phyloP scores from a whole-genome alignment of 2,329 filamentous ascomycete genomes.

The Colletotrichum sp. region DNA sequence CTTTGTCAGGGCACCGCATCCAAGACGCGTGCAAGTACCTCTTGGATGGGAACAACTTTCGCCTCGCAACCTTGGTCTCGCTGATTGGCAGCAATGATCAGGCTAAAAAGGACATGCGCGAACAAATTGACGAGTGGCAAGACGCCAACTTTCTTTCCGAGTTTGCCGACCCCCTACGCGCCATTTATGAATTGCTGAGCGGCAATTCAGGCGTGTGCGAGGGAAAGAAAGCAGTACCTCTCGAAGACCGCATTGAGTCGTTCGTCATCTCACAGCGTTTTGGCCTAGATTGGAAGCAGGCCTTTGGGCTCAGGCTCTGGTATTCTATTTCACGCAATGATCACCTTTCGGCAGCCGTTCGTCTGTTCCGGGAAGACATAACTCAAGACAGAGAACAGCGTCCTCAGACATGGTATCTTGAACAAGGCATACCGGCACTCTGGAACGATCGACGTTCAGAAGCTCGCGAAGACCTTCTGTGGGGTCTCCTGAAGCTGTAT shows the following conservation, averaged over 20 bases:
- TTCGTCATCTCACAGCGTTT: constrained; percentile 88
- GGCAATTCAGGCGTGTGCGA: constrained; percentile 87
- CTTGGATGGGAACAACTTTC: constrained; percentile 77
- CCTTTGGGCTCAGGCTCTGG: constrained; percentile 91
- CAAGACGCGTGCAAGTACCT: constrained; percentile 84
- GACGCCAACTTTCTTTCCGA: constrained; percentile 85
- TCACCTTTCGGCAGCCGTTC: constrained; percentile 74
- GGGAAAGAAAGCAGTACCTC: constrained; percentile 73
- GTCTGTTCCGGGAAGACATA: constrained; percentile 76
- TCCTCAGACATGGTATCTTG: constrained; percentile 75
- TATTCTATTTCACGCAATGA: constrained; percentile 77
- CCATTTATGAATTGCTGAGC: constrained; percentile 86
- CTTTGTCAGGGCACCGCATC: constrained; percentile 79
- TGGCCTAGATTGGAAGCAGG: constrained; percentile 88
- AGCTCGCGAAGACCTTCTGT: constrained; percentile 77
- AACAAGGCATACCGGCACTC: constrained; percentile 60
- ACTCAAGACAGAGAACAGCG: constrained; percentile 72
- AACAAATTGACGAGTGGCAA: constrained; percentile 86
- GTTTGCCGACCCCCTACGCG: constrained; percentile 81
- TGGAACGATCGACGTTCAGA: constrained; percentile 67
- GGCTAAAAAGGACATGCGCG: constrained; percentile 75
- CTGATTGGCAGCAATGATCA: constrained; percentile 77
- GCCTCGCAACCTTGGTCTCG: constrained; percentile 83
- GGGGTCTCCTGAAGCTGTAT: constrained; percentile 85
- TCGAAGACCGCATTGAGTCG: constrained; percentile 80